Conservation (phyloP, 352 stramenopile genomes). For the Phytophthora lateralis region DNA sequence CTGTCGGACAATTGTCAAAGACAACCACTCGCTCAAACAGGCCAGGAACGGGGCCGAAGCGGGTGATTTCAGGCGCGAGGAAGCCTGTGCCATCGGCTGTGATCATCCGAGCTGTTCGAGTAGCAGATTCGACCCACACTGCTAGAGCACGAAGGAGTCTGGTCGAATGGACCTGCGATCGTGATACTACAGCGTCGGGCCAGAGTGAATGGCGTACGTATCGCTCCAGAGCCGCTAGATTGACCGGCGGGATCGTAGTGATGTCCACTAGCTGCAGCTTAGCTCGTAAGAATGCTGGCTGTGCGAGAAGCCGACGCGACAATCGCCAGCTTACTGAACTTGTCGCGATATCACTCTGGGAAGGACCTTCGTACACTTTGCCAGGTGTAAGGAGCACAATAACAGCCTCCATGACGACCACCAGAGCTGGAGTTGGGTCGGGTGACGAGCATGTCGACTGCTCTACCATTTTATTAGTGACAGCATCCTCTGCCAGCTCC, state of each 20-base stretch:
- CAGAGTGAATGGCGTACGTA: conserved; percentile 65
- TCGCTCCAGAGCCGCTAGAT: conserved; percentile 54
- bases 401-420: conserved; percentile 81
- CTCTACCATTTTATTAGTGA: conserved; percentile 26
- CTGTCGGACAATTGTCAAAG: conserved; percentile 42
- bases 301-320: conserved; percentile 54
- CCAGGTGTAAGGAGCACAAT: conserved; percentile 79
- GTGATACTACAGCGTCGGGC: conserved; percentile 40
- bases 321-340: conserved; percentile 78
- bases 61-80: conserved; percentile 55
- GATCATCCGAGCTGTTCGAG: conserved; percentile 42
- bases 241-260: conserved; percentile 50
- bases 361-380: conserved; percentile 66
- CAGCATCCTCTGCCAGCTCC: conserved; percentile 20
- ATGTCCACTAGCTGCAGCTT: conserved; percentile 57
- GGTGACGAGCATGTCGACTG: conserved; percentile 7
- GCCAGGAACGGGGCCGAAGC: conserved; percentile 50
- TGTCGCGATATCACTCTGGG: conserved; percentile 28
- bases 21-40: conserved; percentile 74
- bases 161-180: conserved; percentile 32
- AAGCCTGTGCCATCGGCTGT: conserved; percentile 39
- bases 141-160: conserved; percentile 54
- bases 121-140: conserved; percentile 55
- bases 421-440: conserved; percentile 32
- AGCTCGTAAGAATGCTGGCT: conserved; percentile 47